Evolutionary conservation across 2,329 filamentous ascomycete species (phyloP).

Genomic region (Ophiocordyceps robertsii): DNA sequence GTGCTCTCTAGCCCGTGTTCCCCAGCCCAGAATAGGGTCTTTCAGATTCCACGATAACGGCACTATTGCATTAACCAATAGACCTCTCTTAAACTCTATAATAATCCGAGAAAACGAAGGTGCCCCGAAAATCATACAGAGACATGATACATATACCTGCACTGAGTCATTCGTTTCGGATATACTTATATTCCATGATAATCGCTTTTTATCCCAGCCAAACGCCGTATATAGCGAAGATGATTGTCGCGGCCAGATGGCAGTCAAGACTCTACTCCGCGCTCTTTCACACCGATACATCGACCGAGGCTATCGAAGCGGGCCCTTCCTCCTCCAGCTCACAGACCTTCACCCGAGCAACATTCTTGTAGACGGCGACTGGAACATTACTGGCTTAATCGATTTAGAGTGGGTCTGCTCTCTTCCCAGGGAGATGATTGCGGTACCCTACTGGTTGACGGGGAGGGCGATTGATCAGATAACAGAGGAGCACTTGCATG

Average conservation of each 20-base stretch:
- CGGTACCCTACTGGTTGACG: slow-evolving; percentile 9
- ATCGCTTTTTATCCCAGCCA: too few relatives aligned
- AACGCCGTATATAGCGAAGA: slow-evolving; percentile 3
- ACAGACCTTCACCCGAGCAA: slow-evolving; percentile 20
- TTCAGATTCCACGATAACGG: too few relatives aligned
- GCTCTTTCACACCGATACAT: slow-evolving; percentile 12
- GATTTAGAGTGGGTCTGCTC: slow-evolving; percentile 21
- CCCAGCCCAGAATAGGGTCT: too few relatives aligned
- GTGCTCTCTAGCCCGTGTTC: too few relatives aligned
- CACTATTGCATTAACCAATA: too few relatives aligned
- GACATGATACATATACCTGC: too few relatives aligned
- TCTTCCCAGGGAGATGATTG: slow-evolving; percentile 7
- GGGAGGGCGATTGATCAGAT: slow-evolving; percentile 7
- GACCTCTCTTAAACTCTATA: too few relatives aligned
- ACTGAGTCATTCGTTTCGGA: too few relatives aligned
- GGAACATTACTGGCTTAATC: slow-evolving; percentile 18
- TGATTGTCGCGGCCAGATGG: slow-evolving; percentile 16
- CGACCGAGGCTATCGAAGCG: slow-evolving; percentile 6
- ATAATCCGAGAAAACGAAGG: too few relatives aligned
- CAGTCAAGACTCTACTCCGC: slow-evolving; percentile 10
- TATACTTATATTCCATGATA: too few relatives aligned
- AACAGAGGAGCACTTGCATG: background rate
- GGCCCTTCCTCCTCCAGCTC: slow-evolving; percentile 14
- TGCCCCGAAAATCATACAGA: too few relatives aligned
- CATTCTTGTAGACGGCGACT: slow-evolving; percentile 20